Conservation (phyloP, 768 basidiomycete species). For the Crepidotus variabilis region DNA sequence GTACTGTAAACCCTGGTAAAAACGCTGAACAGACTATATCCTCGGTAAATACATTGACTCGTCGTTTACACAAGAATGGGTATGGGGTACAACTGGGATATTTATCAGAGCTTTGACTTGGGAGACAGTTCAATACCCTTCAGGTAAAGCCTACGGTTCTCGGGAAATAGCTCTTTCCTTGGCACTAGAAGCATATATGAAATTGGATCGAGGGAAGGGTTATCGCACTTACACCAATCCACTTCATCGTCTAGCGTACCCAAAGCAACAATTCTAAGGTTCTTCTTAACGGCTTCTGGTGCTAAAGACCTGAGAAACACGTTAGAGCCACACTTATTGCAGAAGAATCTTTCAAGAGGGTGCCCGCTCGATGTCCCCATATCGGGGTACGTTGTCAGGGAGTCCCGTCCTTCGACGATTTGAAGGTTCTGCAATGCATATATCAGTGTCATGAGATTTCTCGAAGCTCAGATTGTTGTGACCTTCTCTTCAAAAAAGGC, state of each 20-base stretch:
- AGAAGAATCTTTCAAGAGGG: conserved; percentile 29
- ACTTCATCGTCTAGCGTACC: conserved; percentile 28
- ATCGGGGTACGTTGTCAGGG: conserved; percentile 24
- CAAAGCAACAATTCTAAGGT: conserved; percentile 20
- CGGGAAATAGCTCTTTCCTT: conserved; percentile 22
- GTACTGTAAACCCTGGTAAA: too few species aligned
- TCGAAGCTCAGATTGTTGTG: conserved; percentile 5
- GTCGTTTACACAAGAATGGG: too few species aligned
- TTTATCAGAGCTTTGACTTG: conserved; percentile 9
- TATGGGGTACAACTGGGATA: too few species aligned
- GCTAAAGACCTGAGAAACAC: conserved; percentile 21
- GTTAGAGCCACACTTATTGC: conserved; percentile 33
- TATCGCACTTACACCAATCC: conserved; percentile 26
- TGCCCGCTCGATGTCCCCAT: conserved; percentile 25
- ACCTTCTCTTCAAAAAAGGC: conserved; percentile 32
- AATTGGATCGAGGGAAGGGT: not conserved
- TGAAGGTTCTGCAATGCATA: conserved; percentile 19
- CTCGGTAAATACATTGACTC: too few species aligned
- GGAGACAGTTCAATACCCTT: conserved; percentile 18
- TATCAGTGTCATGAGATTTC: not conserved
- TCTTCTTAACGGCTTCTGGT: conserved; percentile 12
- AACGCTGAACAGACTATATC: too few species aligned
- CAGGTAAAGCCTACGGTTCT: conserved; percentile 20
- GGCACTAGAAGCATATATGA: conserved; percentile 18
- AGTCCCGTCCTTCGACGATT: conserved; percentile 24